phyloP scores from a whole-genome alignment of 2,329 filamentous ascomycete species.

The Alternaria ethzedia region DNA sequence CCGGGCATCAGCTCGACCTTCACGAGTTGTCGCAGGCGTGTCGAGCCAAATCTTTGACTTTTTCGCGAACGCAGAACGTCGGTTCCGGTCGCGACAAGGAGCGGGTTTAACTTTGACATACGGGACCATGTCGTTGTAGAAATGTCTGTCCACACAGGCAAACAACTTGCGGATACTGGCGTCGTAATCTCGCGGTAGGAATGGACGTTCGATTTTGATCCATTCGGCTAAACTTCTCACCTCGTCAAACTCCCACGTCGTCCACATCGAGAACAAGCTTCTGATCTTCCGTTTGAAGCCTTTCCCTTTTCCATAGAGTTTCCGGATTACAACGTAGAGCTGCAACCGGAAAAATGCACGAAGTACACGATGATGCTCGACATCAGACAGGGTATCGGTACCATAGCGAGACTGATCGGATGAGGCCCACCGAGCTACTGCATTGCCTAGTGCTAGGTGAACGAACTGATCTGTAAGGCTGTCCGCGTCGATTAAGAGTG shows the following conservation, averaged over 20 bases:
- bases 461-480: neutral
- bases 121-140: neutral
- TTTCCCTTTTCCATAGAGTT: neutral
- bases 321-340: neutral
- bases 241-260: neutral
- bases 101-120: neutral
- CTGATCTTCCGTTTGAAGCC: neutral
- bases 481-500: neutral
- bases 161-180: neutral
- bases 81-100: neutral
- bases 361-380: neutral
- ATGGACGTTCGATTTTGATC: conserved; percentile 1
- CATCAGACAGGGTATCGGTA: neutral
- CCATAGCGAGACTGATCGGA: neutral
- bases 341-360: neutral
- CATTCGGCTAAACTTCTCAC: conserved; percentile 2
- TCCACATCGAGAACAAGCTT: neutral
- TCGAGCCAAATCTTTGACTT: neutral
- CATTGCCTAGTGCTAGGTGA: neutral
- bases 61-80: neutral
- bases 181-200: neutral
- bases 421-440: neutral
- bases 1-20: neutral
- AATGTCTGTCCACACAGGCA: neutral
- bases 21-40: neutral